Conservation (phyloP, 2,329 filamentous ascomycete species). For the Colletotrichum sidae region DNA sequence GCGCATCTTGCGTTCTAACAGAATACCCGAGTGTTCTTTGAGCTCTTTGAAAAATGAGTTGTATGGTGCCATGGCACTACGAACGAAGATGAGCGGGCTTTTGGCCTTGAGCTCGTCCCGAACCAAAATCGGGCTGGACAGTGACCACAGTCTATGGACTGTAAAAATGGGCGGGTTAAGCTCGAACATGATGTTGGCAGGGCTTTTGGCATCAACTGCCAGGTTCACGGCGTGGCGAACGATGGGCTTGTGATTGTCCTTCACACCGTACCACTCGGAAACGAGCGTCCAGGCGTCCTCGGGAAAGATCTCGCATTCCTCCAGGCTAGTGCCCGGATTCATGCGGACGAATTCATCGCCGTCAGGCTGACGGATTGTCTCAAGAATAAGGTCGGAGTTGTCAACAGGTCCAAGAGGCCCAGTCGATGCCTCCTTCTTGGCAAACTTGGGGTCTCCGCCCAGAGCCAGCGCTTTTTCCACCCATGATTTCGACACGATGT, state of each 20-base stretch:
- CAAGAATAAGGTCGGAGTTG: slow-evolving; percentile 83
- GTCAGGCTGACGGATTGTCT: slow-evolving; percentile 63
- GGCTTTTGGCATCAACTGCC: slow-evolving; percentile 63
- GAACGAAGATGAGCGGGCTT: slow-evolving; percentile 73
- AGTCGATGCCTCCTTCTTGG: slow-evolving; percentile 69
- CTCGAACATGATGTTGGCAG: slow-evolving; percentile 82
- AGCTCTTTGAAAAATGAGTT: slow-evolving; percentile 81
- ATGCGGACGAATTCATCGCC: slow-evolving; percentile 76
- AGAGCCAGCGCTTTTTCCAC: slow-evolving; percentile 77
- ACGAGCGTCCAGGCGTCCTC: slow-evolving; percentile 85
- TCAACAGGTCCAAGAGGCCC: slow-evolving; percentile 82
- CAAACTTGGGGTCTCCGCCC: slow-evolving; percentile 67
- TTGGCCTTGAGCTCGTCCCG: slow-evolving; percentile 71
- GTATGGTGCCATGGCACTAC: slow-evolving; percentile 76
- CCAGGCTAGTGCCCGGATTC: slow-evolving; percentile 73
- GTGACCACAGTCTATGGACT: slow-evolving; percentile 80
- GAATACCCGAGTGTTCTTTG: slow-evolving; percentile 77
- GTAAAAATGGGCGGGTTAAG: slow-evolving; percentile 87
- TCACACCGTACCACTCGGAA: slow-evolving; percentile 83
- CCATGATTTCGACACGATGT: slow-evolving; percentile 84
- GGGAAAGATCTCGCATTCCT: slow-evolving; percentile 83
- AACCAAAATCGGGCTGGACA: slow-evolving; percentile 66
- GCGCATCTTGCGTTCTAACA: slow-evolving; percentile 78
- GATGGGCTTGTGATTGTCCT: slow-evolving; percentile 77
- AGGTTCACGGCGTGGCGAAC: slow-evolving; percentile 83